A percentile compares a stretch with the other conserved stretches of the same genome.
These are phyloP conservation scores for Trichodelitschia bisporula DNA, from an alignment of 495 filamentous ascomycete species.

Conservation along the genomic window DNA sequence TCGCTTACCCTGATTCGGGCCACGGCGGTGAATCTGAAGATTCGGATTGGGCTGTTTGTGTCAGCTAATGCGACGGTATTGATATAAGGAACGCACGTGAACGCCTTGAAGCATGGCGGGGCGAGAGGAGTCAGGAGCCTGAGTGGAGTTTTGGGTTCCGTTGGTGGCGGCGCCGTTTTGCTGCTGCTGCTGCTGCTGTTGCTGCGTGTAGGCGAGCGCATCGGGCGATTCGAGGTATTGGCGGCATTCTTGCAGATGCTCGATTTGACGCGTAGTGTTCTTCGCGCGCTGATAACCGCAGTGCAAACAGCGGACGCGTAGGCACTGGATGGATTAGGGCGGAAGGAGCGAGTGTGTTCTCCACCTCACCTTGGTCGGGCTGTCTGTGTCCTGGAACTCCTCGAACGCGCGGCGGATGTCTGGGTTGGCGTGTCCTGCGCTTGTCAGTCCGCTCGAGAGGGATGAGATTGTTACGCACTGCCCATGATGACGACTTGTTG, in stretches of 20 bases:
- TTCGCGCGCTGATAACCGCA: constrained; percentile 19
- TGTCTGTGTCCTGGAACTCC: constrained; percentile 12
- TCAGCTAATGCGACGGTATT: too few relatives aligned
- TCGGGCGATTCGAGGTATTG: constrained; percentile 15
- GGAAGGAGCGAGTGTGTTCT: neutral
- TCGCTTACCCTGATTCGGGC: constrained; percentile 13
- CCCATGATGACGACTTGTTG: too few relatives aligned
- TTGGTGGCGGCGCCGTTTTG: too few relatives aligned
- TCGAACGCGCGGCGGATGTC: constrained; percentile 13
- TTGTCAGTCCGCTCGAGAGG: too few relatives aligned
- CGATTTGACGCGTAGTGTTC: constrained; percentile 20
- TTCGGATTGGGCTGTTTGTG: constrained; percentile 18
- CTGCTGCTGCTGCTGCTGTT: too few relatives aligned
- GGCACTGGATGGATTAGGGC: constrained; percentile 12
- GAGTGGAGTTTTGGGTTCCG: constrained; percentile 1
- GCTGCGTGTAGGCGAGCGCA: constrained; percentile 10
- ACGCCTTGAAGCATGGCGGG: too few relatives aligned
- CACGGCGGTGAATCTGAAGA: constrained; percentile 15
- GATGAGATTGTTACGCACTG: too few relatives aligned
- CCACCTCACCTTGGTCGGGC: constrained; percentile 11
- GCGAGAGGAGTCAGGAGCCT: too few relatives aligned
- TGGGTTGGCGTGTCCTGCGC: constrained; percentile 12
- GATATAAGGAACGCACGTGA: too few relatives aligned
- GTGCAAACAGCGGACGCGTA: constrained; percentile 18
- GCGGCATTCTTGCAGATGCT: constrained; percentile 16